These are phyloP conservation scores for Nigrograna mackinnonii DNA, from an alignment of 2,329 filamentous ascomycete genomes.

Conservation along the genomic window DNA sequence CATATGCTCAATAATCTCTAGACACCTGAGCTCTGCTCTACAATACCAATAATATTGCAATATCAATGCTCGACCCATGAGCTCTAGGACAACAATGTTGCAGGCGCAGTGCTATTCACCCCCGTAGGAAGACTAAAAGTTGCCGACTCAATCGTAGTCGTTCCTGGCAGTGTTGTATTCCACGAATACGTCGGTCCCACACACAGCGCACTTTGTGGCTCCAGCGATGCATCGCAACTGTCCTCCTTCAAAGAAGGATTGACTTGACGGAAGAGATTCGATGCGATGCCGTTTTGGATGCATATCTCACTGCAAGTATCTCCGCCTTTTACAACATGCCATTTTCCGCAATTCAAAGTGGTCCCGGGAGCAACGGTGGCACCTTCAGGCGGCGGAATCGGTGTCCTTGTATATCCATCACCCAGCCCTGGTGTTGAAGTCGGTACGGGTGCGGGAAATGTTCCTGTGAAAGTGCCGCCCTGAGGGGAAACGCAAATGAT, in stretches of 20 bases:
- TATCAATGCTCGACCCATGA: too few relatives aligned
- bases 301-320: conserved; percentile 6
- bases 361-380: conserved; percentile 1
- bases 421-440: conserved; percentile 1
- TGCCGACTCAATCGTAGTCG: neutral
- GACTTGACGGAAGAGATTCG: neutral
- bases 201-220: conserved; percentile 7
- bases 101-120: too few relatives aligned
- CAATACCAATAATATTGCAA: too few relatives aligned
- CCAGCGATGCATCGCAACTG: conserved; percentile 8
- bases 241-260: conserved; percentile 2
- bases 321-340: conserved; percentile 7
- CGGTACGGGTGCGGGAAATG: conserved; percentile 2
- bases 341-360: conserved; percentile 8
- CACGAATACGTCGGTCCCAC: conserved; percentile 8
- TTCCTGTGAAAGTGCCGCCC: conserved; percentile 6
- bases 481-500: conserved; percentile 9
- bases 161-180: conserved; percentile 2
- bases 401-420: neutral
- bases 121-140: too few relatives aligned
- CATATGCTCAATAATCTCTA: too few relatives aligned
- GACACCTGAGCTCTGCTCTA: too few relatives aligned
- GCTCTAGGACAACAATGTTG: too few relatives aligned
- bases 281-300: conserved; percentile 3
- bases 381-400: neutral